Evolutionary conservation across 345 rosid genomes (phyloP).

Genomic region (Arabis hirsuta): DNA sequence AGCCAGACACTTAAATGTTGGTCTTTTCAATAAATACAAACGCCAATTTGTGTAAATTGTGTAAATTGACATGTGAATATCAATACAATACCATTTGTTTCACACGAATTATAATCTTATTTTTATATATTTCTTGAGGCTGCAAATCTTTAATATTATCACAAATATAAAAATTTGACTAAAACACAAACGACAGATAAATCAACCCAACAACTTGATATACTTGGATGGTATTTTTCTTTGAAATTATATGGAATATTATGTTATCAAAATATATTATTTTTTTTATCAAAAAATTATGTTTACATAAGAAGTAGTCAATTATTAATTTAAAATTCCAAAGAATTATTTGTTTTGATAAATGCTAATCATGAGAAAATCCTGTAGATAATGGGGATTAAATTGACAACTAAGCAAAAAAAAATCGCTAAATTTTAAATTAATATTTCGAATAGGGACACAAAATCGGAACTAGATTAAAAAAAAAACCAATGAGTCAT

Average conservation of each 20-base stretch:
- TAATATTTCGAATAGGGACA: constrained; percentile 3
- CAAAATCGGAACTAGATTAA: constrained; percentile 4
- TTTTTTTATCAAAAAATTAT: no score
- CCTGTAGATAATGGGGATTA: constrained; percentile 15
- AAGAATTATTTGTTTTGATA: no score
- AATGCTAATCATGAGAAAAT: no score
- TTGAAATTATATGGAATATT: background rate
- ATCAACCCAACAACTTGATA: constrained; percentile 13
- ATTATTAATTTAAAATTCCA: background rate
- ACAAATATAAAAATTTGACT: background rate
- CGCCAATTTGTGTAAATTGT: constrained; percentile 28
- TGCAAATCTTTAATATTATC: background rate
- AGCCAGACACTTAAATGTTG: constrained; percentile 17
- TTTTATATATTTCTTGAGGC: background rate
- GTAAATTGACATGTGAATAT: constrained; percentile 17
- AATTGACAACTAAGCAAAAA: constrained; percentile 26
- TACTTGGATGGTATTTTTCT: background rate
- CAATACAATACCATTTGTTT: background rate
- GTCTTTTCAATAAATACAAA: constrained; percentile 41
- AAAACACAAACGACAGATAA: constrained; percentile 8
- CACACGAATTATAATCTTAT: background rate
- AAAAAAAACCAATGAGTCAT: constrained; percentile 17
- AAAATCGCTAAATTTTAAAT: constrained; percentile 13
- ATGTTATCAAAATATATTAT: background rate
- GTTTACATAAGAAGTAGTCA: constrained; percentile 18